A percentile compares a stretch with the other conserved stretches of the same genome.
Evolutionary conservation across 768 basidiomycete species (phyloP).

Genomic region (Podaxis sp.): DNA sequence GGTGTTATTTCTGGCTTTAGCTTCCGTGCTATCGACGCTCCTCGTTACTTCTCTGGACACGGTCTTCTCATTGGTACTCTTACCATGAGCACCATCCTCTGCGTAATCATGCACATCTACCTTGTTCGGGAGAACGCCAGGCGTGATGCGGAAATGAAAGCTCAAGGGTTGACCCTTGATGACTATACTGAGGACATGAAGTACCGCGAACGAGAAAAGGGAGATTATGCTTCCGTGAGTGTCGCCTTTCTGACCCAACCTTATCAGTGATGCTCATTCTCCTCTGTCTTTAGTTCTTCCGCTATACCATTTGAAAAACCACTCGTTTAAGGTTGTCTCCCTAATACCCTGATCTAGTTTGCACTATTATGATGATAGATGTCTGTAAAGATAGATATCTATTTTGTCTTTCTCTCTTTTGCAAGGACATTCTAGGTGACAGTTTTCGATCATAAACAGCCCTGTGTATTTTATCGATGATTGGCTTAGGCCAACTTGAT

Average conservation of each 20-base stretch:
- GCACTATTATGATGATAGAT: too few relatives aligned
- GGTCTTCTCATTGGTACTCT: constrained; percentile 28
- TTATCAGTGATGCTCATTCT: not conserved
- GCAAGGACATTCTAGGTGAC: too few relatives aligned
- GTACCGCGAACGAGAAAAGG: constrained; percentile 25
- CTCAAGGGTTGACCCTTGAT: constrained; percentile 25
- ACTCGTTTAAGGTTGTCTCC: not conserved
- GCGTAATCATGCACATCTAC: constrained; percentile 26
- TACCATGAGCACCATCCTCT: constrained; percentile 26
- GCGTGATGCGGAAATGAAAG: constrained; percentile 23
- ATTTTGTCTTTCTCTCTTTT: too few relatives aligned
- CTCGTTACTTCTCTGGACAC: constrained; percentile 30
- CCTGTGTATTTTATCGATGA: too few relatives aligned
- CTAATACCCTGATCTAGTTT: not conserved
- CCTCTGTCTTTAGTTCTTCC: constrained; percentile 26
- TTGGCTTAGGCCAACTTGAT: too few relatives aligned
- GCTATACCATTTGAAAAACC: constrained; percentile 24
- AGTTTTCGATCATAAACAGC: too few relatives aligned
- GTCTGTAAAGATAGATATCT: too few relatives aligned
- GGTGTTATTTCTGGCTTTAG: constrained; percentile 31
- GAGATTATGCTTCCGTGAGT: constrained; percentile 30
- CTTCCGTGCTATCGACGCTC: constrained; percentile 26
- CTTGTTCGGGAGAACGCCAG: constrained; percentile 26
- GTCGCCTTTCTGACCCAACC: not conserved
- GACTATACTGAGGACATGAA: constrained; percentile 29